A percentile compares a stretch with the other conserved stretches of the same genome.
These are phyloP conservation scores for Globisporangium nagaii DNA, from an alignment of 352 stramenopile genomes.

Conservation along the genomic window DNA sequence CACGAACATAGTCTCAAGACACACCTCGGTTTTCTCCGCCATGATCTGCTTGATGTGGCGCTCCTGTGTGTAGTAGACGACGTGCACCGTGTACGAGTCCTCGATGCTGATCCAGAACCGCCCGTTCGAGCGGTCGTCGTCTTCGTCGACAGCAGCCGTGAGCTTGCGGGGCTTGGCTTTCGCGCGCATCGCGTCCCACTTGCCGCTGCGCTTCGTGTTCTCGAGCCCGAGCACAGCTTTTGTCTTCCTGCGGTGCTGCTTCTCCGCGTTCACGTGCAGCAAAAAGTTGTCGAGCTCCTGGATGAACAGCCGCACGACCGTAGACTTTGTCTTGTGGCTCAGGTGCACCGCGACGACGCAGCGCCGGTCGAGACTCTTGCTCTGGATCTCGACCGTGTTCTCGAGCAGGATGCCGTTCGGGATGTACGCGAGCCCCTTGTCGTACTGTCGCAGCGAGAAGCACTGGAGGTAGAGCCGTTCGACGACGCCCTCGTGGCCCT, in stretches of 20 bases:
- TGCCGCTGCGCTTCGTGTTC: constrained; percentile 23
- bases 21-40: constrained; percentile 67
- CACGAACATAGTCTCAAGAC: background rate
- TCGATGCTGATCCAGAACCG: constrained; percentile 75
- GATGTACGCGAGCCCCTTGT: constrained; percentile 78
- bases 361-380: constrained; percentile 52
- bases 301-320: constrained; percentile 57
- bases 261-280: constrained; percentile 27
- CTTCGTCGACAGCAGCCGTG: constrained; percentile 12
- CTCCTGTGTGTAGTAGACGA: constrained; percentile 75
- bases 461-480: constrained; percentile 78
- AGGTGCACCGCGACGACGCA: constrained; percentile 54
- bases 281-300: constrained; percentile 64
- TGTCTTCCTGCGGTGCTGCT: constrained; percentile 21
- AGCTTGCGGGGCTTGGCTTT: constrained; percentile 28
- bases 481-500: constrained; percentile 74
- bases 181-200: constrained; percentile 36
- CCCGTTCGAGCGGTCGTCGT: constrained; percentile 20
- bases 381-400: constrained; percentile 66
- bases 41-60: constrained; percentile 55
- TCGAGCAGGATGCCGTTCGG: constrained; percentile 76
- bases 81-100: constrained; percentile 58
- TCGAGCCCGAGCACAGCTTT: constrained; percentile 41
- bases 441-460: constrained; percentile 76
- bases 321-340: constrained; percentile 42